Base-by-base conservation (phyloP, 148 eudicot species). In the Spergularia bocconei region DNA sequence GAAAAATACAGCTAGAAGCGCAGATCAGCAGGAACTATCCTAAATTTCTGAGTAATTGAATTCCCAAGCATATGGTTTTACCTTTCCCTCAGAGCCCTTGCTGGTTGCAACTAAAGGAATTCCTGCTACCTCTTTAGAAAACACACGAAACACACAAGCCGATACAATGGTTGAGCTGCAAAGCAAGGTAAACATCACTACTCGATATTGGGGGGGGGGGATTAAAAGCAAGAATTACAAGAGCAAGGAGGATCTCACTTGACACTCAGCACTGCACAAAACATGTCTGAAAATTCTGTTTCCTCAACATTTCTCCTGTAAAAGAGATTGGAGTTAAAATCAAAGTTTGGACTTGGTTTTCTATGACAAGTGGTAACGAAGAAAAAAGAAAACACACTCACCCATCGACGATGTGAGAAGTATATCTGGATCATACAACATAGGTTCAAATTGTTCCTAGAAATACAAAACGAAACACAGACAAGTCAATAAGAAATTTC, bases 321-420 rank as follows among this genome's bases (percentile, higher is more conserved):
- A 72, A 65, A 52, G 13, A 63, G 77, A 74, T 23, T 16, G 4
- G 52, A 71, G 53, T 36, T 12, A n/a, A 19, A 60, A 50, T 61
- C 51, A 54, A 17, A 17, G 9, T 39, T 7, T n/a, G 12, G 29
- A 19, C 2, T 63, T 38, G n/a, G 39, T 63, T 51, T 6, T 65
- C 14, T n/a, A 39, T 1, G 21, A 63, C 33, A 7, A 48, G 64
- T 29, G 19, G 53, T 15, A 51, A 3, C 19, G 16, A 70, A 13
- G 8, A 14, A 54, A 67, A 79, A 52, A 70, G 62, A 80, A 55
- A 54, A 19, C 33, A 29, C 33, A 67, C 86, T 85, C 75, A 94
- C 98, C 97, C 98, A 79, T 88, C 86, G 71, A 94, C 95, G 93
- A 94, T 86, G 81, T 83, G 88, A 6, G 98, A 93, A 58, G 91